Evolutionary conservation across 1,284 basidiomycete genomes (phyloP).

Genomic region (Tilletia walkeri): DNA sequence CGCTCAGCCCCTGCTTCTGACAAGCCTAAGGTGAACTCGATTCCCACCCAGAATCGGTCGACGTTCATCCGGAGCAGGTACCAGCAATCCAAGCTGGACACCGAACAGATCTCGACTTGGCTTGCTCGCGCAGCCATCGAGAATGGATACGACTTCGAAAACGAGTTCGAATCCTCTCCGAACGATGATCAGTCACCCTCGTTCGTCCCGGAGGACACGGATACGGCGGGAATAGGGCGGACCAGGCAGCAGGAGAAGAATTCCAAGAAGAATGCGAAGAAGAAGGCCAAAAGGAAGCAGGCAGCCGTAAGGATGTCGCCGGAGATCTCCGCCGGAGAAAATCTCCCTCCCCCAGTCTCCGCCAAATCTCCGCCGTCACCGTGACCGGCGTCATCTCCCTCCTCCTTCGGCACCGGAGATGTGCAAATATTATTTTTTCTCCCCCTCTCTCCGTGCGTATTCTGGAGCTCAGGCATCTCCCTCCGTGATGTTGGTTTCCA

Average conservation of each 20-base stretch:
- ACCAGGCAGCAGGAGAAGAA: not conserved
- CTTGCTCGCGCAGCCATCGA: not conserved
- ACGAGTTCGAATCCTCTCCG: not conserved
- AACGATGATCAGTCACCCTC: not conserved
- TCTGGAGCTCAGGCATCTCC: no score
- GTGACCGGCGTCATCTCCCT: no score
- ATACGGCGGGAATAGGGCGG: no score
- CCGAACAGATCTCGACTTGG: not conserved
- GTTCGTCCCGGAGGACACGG: not conserved
- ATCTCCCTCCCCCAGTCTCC: no score
- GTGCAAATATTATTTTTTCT: no score
- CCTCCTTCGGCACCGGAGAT: no score
- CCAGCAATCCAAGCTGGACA: not conserved
- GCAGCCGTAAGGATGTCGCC: no score
- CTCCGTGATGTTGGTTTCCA: no score
- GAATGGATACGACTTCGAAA: not conserved
- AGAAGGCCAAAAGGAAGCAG: not conserved
- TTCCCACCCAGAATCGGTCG: not conserved
- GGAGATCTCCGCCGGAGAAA: no score
- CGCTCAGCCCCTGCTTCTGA: no score
- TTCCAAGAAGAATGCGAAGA: conserved; percentile 3
- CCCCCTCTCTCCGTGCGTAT: no score
- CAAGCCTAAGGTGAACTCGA: not conserved
- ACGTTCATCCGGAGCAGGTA: not conserved
- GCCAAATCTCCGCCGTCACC: no score